phyloP scores from a whole-genome alignment of 2,329 filamentous ascomycete species.

The Aphanoascus verrucosus region DNA sequence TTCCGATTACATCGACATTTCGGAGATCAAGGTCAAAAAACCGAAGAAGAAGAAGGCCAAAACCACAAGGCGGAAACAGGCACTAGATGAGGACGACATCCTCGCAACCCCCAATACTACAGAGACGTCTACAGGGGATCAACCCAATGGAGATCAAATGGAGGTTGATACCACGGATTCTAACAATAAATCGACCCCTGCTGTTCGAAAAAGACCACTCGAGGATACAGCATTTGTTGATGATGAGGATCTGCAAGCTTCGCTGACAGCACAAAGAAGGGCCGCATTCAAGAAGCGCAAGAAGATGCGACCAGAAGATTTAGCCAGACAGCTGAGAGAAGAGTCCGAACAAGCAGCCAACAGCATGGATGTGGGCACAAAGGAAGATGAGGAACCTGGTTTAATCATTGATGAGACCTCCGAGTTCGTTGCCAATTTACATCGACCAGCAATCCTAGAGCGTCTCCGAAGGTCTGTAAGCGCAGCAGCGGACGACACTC shows the following conservation, averaged over 20 bases:
- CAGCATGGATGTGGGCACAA: conserved; percentile 49
- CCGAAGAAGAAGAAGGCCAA: conserved; percentile 79
- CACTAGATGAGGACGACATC: conserved; percentile 51
- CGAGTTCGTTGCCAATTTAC: conserved; percentile 81
- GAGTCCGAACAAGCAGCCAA: conserved; percentile 42
- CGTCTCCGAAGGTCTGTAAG: conserved; percentile 33
- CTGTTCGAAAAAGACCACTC: conserved; percentile 52
- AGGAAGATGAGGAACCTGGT: conserved; percentile 47
- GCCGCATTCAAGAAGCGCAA: conserved; percentile 86
- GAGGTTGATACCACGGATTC: conserved; percentile 56
- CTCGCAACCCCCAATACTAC: conserved; percentile 31
- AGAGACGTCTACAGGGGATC: conserved; percentile 20
- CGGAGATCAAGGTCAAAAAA: conserved; percentile 86
- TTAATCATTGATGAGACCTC: conserved; percentile 93
- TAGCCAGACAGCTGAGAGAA: conserved; percentile 66
- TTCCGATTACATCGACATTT: conserved; percentile 81
- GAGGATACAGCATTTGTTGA: conserved; percentile 66
- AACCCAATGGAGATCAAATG: conserved; percentile 49
- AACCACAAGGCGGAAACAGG: conserved; percentile 55
- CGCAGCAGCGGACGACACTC: conserved; percentile 24
- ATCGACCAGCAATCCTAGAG: conserved; percentile 52
- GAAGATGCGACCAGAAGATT: conserved; percentile 71
- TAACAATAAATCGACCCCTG: conserved; percentile 22
- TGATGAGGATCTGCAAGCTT: conserved; percentile 84
- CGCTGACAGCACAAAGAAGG: conserved; percentile 69